phyloP scores from a whole-genome alignment of 2,329 filamentous ascomycete genomes.

The Graphilbum ipis-grandicollis region DNA sequence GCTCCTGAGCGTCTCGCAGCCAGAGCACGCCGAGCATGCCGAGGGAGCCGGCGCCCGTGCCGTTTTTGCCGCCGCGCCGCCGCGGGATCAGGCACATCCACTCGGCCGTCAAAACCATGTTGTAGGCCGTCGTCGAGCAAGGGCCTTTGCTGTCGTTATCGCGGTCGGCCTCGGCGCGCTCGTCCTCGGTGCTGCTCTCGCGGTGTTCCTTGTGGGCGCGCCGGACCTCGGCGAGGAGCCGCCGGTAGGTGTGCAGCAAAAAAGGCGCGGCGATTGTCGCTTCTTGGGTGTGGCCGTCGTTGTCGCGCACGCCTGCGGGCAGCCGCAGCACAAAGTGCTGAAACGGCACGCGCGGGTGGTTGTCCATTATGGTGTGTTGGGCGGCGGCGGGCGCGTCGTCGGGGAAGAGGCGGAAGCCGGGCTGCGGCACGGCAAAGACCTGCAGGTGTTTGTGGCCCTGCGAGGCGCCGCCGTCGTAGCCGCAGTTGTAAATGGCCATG shows the following conservation, averaged over 20 bases:
- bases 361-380: constrained; percentile 2
- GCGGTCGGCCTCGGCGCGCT: not conserved
- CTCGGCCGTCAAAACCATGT: constrained; percentile 15
- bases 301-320: not conserved
- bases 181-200: constrained; percentile 1
- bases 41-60: constrained; percentile 15
- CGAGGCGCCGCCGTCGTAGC: constrained; percentile 22
- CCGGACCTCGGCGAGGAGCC: constrained; percentile 7
- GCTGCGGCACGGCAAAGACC: constrained; percentile 17
- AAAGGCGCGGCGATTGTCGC: constrained; percentile 1
- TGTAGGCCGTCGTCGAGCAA: constrained; percentile 11
- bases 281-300: too few species aligned
- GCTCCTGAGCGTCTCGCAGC: constrained; percentile 11
- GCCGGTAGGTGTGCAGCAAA: constrained; percentile 8
- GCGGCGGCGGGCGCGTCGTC: not conserved
- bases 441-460: constrained; percentile 28
- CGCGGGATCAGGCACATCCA: constrained; percentile 18
- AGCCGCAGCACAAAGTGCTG: constrained; percentile 8
- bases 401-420: constrained; percentile 11
- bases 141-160: constrained; percentile 1
- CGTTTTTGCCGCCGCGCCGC: constrained; percentile 11
- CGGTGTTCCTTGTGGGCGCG: constrained; percentile 7
- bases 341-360: constrained; percentile 9
- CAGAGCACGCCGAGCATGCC: constrained; percentile 19
- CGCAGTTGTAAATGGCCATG: constrained; percentile 27